A percentile compares a stretch with the other conserved stretches of the same genome.
phyloP scores from a whole-genome alignment of 306 rosid genomes.

The Lithocarpus polystachyus region DNA sequence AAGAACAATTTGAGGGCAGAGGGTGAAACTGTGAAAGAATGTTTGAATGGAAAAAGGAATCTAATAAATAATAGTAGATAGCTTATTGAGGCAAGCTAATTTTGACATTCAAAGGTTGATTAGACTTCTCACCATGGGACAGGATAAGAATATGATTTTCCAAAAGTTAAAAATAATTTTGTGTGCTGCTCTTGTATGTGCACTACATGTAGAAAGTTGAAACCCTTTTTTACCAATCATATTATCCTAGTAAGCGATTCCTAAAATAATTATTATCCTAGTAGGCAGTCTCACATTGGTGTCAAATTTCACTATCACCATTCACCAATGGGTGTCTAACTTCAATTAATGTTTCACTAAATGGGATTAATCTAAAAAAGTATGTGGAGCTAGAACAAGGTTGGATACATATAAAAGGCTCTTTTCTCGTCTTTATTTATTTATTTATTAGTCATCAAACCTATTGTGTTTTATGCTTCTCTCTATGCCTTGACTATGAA shows the following conservation, averaged over 20 bases:
- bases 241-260: too few species aligned
- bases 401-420: not conserved
- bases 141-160: not conserved
- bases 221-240: too few species aligned
- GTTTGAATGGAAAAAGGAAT: slow-evolving; percentile 38
- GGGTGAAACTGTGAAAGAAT: slow-evolving; percentile 14
- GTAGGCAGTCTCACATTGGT: not conserved
- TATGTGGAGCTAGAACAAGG: not conserved
- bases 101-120: not conserved
- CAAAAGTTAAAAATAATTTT: not conserved
- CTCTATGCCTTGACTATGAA: slow-evolving; percentile 10
- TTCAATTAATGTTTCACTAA: not conserved
- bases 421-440: not conserved
- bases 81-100: slow-evolving; percentile 3
- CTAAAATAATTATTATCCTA: not conserved
- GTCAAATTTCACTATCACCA: not conserved
- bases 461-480: slow-evolving; percentile 3
- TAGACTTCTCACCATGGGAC: not conserved
- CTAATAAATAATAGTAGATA: not conserved
- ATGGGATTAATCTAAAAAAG: not conserved
- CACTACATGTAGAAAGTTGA: too few species aligned
- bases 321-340: not conserved
- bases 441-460: slow-evolving; percentile 2
- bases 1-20: not conserved
- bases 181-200: too few species aligned